phyloP scores from a whole-genome alignment of 2,329 filamentous ascomycete genomes.

The Verruconis gallopava region DNA sequence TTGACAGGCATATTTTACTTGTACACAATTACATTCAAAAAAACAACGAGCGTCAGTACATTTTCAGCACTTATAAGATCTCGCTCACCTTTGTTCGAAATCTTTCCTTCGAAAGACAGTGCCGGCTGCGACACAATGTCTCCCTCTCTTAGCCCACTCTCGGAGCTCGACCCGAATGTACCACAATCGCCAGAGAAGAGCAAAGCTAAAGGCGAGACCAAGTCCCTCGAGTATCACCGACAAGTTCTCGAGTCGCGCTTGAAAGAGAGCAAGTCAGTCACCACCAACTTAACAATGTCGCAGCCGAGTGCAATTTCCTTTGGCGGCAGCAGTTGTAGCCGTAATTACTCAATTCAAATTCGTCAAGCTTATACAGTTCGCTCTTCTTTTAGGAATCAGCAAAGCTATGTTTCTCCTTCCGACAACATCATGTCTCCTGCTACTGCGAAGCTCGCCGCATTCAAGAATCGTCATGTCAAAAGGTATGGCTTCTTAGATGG shows the following conservation, averaged over 20 bases:
- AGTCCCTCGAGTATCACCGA: conserved; percentile 58
- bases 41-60: background rate
- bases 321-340: background rate
- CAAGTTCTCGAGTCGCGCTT: conserved; percentile 63
- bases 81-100: background rate
- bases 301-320: background rate
- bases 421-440: conserved; percentile 82
- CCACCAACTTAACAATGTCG: conserved; percentile 1
- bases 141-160: conserved; percentile 4
- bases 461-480: conserved; percentile 76
- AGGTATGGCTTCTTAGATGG: conserved; percentile 26
- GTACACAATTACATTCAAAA: too few relatives aligned
- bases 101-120: background rate
- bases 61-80: background rate
- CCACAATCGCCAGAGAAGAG: conserved; percentile 1
- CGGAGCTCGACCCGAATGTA: conserved; percentile 10
- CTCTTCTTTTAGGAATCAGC: conserved; percentile 19
- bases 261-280: conserved; percentile 49
- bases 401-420: conserved; percentile 67
- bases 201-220: conserved; percentile 24
- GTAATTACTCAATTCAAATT: background rate
- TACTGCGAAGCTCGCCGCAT: conserved; percentile 66
- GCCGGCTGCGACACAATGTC: conserved; percentile 1
- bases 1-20: too few relatives aligned
- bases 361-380: background rate